These are phyloP conservation scores for Malassezia japonica DNA, from an alignment of 1,284 basidiomycete species.

Conservation along the genomic window DNA sequence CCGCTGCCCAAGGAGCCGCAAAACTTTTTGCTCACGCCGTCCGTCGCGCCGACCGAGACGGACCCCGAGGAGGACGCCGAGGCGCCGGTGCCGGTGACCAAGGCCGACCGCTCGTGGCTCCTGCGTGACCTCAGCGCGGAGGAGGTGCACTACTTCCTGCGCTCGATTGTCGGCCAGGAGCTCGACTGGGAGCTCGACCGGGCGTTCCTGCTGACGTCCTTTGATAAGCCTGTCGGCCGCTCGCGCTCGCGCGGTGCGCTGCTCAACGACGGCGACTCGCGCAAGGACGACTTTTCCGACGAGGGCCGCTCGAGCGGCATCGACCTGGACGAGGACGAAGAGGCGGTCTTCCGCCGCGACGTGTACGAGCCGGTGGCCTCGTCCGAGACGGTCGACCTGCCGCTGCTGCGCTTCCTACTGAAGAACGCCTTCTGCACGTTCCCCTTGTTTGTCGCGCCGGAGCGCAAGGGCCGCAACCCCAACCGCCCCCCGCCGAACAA, in stretches of 20 bases:
- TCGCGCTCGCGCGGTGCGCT: neutral
- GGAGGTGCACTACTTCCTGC: conserved; percentile 39
- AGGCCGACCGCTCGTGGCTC: conserved; percentile 22
- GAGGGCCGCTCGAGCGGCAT: conserved; percentile 8
- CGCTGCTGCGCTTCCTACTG: conserved; percentile 37
- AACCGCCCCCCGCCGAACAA: conserved; percentile 26
- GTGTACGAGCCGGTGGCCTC: conserved; percentile 23
- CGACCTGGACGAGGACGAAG: conserved; percentile 32
- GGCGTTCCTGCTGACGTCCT: conserved; percentile 28
- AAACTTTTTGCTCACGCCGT: conserved; percentile 16
- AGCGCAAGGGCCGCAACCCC: conserved; percentile 23
- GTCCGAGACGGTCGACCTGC: conserved; percentile 21
- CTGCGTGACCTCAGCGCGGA: conserved; percentile 26
- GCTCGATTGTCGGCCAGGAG: conserved; percentile 29
- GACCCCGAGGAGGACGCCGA: conserved; percentile 2
- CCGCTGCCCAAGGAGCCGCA: conserved; percentile 1
- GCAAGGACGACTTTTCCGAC: conserved; percentile 33
- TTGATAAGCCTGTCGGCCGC: conserved; percentile 25
- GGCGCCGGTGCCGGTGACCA: neutral
- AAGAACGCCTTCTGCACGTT: conserved; percentile 40
- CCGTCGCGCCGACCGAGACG: conserved; percentile 14
- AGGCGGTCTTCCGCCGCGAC: conserved; percentile 37
- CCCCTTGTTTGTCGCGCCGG: conserved; percentile 38
- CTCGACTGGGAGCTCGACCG: conserved; percentile 40
- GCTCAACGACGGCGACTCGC: conserved; percentile 28